Percentiles rank a stretch among this genome's conserved stretches.
phyloP scores from a whole-genome alignment of 768 basidiomycete genomes.

The Coprinopsis cinerea region DNA sequence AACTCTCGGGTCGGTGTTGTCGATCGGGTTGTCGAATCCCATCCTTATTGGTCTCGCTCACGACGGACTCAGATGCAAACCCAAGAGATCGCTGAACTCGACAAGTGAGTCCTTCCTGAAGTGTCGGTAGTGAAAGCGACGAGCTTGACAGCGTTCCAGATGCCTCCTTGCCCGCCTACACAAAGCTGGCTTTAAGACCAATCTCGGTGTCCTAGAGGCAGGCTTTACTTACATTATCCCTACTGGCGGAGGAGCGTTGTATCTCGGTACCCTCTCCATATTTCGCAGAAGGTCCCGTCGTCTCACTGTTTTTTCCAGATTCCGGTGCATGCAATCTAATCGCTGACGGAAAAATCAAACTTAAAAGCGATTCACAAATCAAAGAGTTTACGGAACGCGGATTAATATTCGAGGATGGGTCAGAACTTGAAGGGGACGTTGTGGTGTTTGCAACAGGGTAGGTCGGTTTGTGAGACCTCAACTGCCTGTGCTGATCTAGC shows the following conservation, averaged over 20 bases:
- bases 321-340: conserved; percentile 56
- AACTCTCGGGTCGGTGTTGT: conserved; percentile 41
- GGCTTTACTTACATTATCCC: conserved; percentile 28
- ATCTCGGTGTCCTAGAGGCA: conserved; percentile 32
- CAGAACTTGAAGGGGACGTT: conserved; percentile 44
- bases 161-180: conserved; percentile 32
- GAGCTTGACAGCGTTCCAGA: conserved; percentile 13
- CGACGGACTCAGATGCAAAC: conserved; percentile 18
- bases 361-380: conserved; percentile 56
- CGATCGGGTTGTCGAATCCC: conserved; percentile 44
- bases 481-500: not conserved
- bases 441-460: conserved; percentile 58
- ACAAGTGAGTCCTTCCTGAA: conserved; percentile 24
- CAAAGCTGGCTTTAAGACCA: conserved; percentile 40
- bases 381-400: conserved; percentile 37
- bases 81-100: conserved; percentile 24
- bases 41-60: conserved; percentile 29
- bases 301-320: no score
- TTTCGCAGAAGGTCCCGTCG: no score
- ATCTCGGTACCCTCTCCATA: conserved; percentile 25
- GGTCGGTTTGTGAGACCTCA: not conserved
- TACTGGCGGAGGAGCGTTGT: conserved; percentile 31
- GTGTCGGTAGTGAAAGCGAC: not conserved
- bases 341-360: conserved; percentile 63
- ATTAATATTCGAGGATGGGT: conserved; percentile 44